Conservation (phyloP, 495 filamentous ascomycete species). For the Echria macrotheca region DNA sequence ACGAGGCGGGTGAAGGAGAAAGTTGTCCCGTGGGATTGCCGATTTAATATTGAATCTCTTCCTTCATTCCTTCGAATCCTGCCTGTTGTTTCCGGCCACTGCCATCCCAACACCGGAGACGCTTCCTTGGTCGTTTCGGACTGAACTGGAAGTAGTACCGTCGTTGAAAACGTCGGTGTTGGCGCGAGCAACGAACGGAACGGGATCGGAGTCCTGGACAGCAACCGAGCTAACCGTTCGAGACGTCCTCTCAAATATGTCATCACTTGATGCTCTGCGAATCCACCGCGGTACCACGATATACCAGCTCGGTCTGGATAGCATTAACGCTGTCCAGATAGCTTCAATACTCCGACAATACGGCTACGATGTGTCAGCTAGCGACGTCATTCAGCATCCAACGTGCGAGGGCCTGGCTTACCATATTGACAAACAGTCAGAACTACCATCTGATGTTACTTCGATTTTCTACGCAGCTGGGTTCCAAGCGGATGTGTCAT, state of each 20-base stretch:
- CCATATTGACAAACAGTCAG: neutral
- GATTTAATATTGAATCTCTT: conserved; percentile 49
- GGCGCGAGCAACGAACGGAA: too few relatives aligned
- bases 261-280: conserved; percentile 41
- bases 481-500: conserved; percentile 28
- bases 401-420: conserved; percentile 38
- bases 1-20: conserved; percentile 31
- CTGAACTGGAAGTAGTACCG: neutral
- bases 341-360: conserved; percentile 57
- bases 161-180: neutral
- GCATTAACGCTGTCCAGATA: conserved; percentile 77
- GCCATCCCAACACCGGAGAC: conserved; percentile 9
- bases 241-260: conserved; percentile 51
- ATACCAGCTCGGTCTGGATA: conserved; percentile 82
- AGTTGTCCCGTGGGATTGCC: too few relatives aligned
- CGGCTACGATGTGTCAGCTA: conserved; percentile 50
- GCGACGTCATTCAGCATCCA: conserved; percentile 63
- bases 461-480: conserved; percentile 38
- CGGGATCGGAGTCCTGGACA: too few relatives aligned
- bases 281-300: conserved; percentile 62
- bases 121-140: conserved; percentile 2
- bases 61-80: conserved; percentile 33
- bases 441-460: neutral
- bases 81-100: conserved; percentile 29
- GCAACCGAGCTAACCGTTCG: conserved; percentile 46